phyloP scores from a whole-genome alignment of 305 asterid genomes.

The Fraxinus sp. region DNA sequence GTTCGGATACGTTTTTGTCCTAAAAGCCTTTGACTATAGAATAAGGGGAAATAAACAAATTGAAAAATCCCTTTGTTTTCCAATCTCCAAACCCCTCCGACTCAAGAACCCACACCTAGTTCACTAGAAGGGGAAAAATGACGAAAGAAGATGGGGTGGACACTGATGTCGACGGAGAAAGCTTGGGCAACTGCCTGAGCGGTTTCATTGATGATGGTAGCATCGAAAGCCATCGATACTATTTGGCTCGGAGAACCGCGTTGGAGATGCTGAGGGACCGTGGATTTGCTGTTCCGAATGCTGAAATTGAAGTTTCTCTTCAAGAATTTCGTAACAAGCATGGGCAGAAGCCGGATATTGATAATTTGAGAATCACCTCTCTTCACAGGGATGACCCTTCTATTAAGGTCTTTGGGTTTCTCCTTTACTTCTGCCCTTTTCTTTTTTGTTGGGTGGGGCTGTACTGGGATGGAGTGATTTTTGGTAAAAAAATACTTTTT shows the following conservation, averaged over 20 bases:
- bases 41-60: neutral
- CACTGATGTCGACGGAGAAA: conserved; percentile 25
- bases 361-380: conserved; percentile 41
- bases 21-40: neutral
- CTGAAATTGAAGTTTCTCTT: conserved; percentile 63
- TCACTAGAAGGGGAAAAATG: neutral
- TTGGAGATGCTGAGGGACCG: conserved; percentile 93
- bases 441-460: too few relatives aligned
- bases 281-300: conserved; percentile 69
- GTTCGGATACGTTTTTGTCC: too few relatives aligned
- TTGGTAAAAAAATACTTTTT: neutral
- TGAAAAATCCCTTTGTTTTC: neutral
- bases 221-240: conserved; percentile 70
- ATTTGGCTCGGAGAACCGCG: conserved; percentile 64
- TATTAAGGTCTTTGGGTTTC: conserved; percentile 29
- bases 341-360: conserved; percentile 50
- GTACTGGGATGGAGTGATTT: neutral
- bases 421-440: neutral
- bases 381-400: conserved; percentile 41
- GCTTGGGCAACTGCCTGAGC: conserved; percentile 44
- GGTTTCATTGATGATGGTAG: conserved; percentile 59
- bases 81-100: neutral
- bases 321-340: conserved; percentile 56
- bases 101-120: neutral
- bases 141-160: conserved; percentile 26